phyloP scores from a whole-genome alignment of 1,284 basidiomycete species.

The Cutaneotrichosporon sp. region DNA sequence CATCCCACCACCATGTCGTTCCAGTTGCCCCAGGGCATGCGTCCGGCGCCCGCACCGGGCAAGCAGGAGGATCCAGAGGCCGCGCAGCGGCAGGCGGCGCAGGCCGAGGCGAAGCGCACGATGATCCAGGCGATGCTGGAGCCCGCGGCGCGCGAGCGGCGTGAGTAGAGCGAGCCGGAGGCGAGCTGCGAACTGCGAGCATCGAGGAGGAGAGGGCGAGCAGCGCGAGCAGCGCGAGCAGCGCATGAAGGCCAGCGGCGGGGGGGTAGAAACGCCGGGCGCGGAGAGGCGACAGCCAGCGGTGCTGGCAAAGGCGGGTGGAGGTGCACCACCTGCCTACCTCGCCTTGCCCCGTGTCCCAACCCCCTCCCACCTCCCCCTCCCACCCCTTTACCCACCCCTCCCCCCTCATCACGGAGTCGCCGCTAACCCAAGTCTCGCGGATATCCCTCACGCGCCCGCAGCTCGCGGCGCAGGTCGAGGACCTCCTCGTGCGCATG shows the following conservation, averaged over 20 bases:
- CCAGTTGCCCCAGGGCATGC: slow-evolving; percentile 50
- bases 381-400: background rate
- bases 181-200: too few species aligned
- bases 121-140: slow-evolving; percentile 89
- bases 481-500: slow-evolving; percentile 83
- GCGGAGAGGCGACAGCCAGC: background rate
- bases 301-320: too few species aligned
- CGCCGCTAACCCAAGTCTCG: slow-evolving; percentile 65
- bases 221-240: too few species aligned
- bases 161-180: slow-evolving; percentile 60
- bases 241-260: too few species aligned
- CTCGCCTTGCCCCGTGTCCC: too few species aligned
- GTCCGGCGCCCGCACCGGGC: slow-evolving; percentile 33
- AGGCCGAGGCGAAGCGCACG: slow-evolving; percentile 65
- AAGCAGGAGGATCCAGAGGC: slow-evolving; percentile 37
- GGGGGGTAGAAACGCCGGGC: too few species aligned
- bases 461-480: slow-evolving; percentile 80
- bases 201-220: background rate
- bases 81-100: slow-evolving; percentile 49
- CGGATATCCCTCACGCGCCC: slow-evolving; percentile 92
- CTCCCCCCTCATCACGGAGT: too few species aligned
- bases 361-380: background rate
- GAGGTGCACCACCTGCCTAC: too few species aligned
- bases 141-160: slow-evolving; percentile 79
- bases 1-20: slow-evolving; percentile 49